phyloP scores from a whole-genome alignment of 1,284 basidiomycete species.

The Tilletia caries region DNA sequence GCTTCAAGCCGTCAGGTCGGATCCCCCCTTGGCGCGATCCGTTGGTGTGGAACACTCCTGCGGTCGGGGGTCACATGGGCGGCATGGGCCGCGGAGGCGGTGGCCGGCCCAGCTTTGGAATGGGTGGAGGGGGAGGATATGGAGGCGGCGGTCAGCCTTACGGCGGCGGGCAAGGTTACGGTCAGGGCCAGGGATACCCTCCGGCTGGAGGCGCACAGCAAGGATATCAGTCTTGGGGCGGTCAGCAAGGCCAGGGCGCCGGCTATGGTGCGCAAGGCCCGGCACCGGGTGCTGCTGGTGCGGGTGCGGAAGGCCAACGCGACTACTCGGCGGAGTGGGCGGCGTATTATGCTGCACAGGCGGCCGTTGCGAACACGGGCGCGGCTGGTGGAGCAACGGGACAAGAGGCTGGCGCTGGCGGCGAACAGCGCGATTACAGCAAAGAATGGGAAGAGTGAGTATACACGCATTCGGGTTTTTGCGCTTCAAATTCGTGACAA shows the following conservation, averaged over 20 bases:
- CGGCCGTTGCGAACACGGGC: slow-evolving; percentile 32
- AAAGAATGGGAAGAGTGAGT: slow-evolving; percentile 51
- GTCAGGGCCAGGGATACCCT: slow-evolving; percentile 20
- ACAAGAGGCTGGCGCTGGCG: slow-evolving; percentile 15
- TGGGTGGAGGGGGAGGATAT: background rate
- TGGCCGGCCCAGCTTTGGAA: background rate
- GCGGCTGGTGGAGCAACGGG: slow-evolving; percentile 19
- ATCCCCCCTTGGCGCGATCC: slow-evolving; percentile 53
- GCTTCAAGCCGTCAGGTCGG: slow-evolving; percentile 21
- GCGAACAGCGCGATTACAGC: slow-evolving; percentile 36
- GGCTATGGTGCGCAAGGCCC: background rate
- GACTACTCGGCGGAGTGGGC: slow-evolving; percentile 53
- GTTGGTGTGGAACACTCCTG: slow-evolving; percentile 44
- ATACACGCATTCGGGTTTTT: no score
- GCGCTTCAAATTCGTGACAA: background rate
- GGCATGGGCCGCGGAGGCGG: slow-evolving; percentile 12
- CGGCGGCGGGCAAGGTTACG: slow-evolving; percentile 17
- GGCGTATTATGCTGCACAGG: slow-evolving; percentile 37
- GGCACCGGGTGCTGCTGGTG: background rate
- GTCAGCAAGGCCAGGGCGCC: background rate
- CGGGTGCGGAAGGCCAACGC: slow-evolving; percentile 26
- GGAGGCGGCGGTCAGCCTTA: slow-evolving; percentile 17
- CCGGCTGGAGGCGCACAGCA: background rate
- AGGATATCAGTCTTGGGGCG: background rate
- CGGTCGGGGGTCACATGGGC: slow-evolving; percentile 25